Percentiles rank a stretch among this genome's conserved stretches.
These are phyloP conservation scores for Cucurbitaria berberidis DNA, from an alignment of 2,329 filamentous ascomycete species.

Conservation along the genomic window DNA sequence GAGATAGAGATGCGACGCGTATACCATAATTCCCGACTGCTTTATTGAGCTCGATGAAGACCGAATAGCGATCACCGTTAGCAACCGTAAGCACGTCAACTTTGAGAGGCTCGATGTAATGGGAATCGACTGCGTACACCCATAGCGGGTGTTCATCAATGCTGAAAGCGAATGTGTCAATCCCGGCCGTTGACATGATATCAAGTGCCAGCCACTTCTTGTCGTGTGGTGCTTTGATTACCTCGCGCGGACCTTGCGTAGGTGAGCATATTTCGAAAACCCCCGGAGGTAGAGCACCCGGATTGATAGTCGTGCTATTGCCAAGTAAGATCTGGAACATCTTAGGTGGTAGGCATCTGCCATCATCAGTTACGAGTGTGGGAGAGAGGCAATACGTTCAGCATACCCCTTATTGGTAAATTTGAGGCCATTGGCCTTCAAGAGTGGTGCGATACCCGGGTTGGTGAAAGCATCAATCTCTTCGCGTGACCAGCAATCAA, in stretches of 20 bases:
- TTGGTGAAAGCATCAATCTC: slow-evolving; percentile 53
- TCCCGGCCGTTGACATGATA: slow-evolving; percentile 60
- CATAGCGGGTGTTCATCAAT: slow-evolving; percentile 62
- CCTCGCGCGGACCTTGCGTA: slow-evolving; percentile 53
- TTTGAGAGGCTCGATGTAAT: slow-evolving; percentile 60
- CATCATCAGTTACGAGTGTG: background rate
- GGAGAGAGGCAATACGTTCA: background rate
- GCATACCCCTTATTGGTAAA: slow-evolving; percentile 48
- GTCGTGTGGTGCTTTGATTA: slow-evolving; percentile 49
- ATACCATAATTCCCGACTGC: slow-evolving; percentile 60
- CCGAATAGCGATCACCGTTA: slow-evolving; percentile 62
- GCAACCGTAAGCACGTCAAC: slow-evolving; percentile 57
- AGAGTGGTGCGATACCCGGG: slow-evolving; percentile 33
- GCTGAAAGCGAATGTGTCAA: slow-evolving; percentile 55
- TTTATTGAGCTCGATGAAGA: slow-evolving; percentile 57
- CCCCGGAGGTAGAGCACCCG: slow-evolving; percentile 15
- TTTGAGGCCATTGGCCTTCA: slow-evolving; percentile 47
- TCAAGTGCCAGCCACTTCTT: slow-evolving; percentile 62
- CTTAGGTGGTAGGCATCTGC: slow-evolving; percentile 50
- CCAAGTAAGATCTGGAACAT: slow-evolving; percentile 50
- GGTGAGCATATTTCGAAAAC: slow-evolving; percentile 52
- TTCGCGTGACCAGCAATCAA: slow-evolving; percentile 57
- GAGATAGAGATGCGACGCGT: slow-evolving; percentile 57
- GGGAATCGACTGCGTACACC: slow-evolving; percentile 62
- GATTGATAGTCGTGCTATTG: slow-evolving; percentile 5